These are phyloP conservation scores for Eucalyptus polybractea DNA, from an alignment of 345 rosid genomes.

Conservation along the genomic window DNA sequence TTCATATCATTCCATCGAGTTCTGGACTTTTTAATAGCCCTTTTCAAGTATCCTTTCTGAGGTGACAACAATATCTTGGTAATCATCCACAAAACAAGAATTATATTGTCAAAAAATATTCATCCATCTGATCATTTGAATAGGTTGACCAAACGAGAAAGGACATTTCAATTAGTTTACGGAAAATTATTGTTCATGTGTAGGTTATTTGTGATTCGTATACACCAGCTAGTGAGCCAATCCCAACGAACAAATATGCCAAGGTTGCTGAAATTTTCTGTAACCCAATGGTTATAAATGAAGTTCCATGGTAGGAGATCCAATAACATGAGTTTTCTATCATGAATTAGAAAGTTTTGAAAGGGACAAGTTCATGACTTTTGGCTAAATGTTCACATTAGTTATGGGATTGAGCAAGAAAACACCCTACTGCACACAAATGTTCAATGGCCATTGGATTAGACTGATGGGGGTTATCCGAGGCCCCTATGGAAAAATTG, in stretches of 20 bases:
- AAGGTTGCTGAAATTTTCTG: constrained; percentile 70
- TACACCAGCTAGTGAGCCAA: constrained; percentile 82
- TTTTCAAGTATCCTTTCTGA: constrained; percentile 78
- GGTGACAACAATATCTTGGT: constrained; percentile 92
- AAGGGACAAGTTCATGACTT: background rate
- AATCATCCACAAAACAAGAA: background rate
- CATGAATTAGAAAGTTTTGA: background rate
- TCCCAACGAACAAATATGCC: constrained; percentile 84
- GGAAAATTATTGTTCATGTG: background rate
- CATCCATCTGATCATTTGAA: background rate
- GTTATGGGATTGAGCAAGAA: constrained; percentile 96
- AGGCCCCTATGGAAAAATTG: constrained; percentile 61
- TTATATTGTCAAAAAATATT: no score
- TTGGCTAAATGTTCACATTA: background rate
- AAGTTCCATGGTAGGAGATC: constrained; percentile 51
- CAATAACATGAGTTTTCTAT: background rate
- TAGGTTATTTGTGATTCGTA: constrained; percentile 80
- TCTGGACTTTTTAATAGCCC: constrained; percentile 35
- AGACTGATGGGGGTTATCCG: constrained; percentile 45
- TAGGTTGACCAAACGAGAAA: background rate
- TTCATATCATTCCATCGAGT: no score
- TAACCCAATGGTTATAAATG: constrained; percentile 44
- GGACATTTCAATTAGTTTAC: background rate
- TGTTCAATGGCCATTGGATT: constrained; percentile 89
- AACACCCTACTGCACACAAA: constrained; percentile 73